Percentiles rank a stretch among this genome's conserved stretches.
These are phyloP conservation scores for Apiotrichum gamsii DNA, from an alignment of 1,284 basidiomycete species.

Conservation along the genomic window DNA sequence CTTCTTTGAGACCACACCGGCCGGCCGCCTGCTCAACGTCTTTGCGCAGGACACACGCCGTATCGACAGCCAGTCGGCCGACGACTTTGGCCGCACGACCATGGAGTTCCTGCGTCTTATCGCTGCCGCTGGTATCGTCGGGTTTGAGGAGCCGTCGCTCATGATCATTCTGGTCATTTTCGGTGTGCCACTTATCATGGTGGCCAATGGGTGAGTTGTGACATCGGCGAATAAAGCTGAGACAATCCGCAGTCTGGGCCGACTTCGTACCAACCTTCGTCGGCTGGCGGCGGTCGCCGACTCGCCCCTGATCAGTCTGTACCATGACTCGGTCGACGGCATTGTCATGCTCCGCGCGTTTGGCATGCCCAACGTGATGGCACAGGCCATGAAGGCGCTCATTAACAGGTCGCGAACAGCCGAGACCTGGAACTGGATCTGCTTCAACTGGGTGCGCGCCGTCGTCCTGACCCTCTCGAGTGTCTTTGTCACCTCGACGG, in stretches of 20 bases:
- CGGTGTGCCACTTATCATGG: constrained; percentile 27
- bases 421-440: constrained; percentile 29
- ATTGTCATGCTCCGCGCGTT: constrained; percentile 49
- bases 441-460: constrained; percentile 35
- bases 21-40: constrained; percentile 56
- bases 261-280: constrained; percentile 39
- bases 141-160: constrained; percentile 29
- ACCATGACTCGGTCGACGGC: constrained; percentile 48
- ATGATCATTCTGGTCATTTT: constrained; percentile 24
- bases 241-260: constrained; percentile 28
- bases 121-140: constrained; percentile 20
- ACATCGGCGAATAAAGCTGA: constrained; percentile 3
- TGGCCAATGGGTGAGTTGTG: constrained; percentile 23
- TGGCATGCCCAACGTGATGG: constrained; percentile 38
- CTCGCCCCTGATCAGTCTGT: constrained; percentile 48
- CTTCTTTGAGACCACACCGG: constrained; percentile 78
- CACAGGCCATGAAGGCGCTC: constrained; percentile 31
- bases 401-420: constrained; percentile 38
- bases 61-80: constrained; percentile 50
- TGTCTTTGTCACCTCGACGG: constrained; percentile 38
- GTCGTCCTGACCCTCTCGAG: constrained; percentile 31
- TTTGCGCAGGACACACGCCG: constrained; percentile 54
- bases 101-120: constrained; percentile 47
- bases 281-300: constrained; percentile 40
- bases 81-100: constrained; percentile 60